Evolutionary conservation across 2,329 filamentous ascomycete genomes (phyloP).

Genomic region (Fusarium guadeloupense): DNA sequence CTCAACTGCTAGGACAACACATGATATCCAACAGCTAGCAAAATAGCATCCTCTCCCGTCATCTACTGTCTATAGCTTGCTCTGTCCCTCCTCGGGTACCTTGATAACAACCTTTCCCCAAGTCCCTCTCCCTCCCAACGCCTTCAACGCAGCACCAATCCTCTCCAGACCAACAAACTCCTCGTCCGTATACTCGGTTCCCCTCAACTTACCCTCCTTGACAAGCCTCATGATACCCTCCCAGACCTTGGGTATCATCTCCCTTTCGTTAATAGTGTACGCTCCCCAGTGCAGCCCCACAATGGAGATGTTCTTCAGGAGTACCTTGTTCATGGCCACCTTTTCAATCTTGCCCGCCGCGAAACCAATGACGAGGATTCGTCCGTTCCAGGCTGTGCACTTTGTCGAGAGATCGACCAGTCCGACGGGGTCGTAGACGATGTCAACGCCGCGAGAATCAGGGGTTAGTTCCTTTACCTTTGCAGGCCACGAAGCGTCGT

Average conservation of each 20-base stretch:
- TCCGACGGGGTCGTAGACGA: conserved; percentile 95
- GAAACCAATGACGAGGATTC: conserved; percentile 89
- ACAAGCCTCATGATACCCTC: conserved; percentile 82
- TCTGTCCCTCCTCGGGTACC: conserved; percentile 73
- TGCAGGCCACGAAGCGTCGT: conserved; percentile 68
- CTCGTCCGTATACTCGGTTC: conserved; percentile 83
- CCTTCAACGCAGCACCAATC: conserved; percentile 78
- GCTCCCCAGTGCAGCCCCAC: conserved; percentile 93
- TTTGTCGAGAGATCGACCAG: conserved; percentile 88
- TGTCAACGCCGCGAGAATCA: conserved; percentile 78
- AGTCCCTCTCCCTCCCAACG: conserved; percentile 81
- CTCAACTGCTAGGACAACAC: neutral
- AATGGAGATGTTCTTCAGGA: conserved; percentile 92
- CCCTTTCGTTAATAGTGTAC: conserved; percentile 77
- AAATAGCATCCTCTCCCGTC: neutral
- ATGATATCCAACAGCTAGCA: neutral
- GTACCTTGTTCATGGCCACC: conserved; percentile 88
- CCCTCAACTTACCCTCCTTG: conserved; percentile 77
- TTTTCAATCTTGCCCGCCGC: conserved; percentile 82
- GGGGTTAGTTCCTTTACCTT: conserved; percentile 82
- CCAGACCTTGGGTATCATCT: conserved; percentile 80
- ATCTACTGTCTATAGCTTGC: conserved; percentile 57
- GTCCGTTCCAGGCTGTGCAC: conserved; percentile 92
- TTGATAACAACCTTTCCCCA: conserved; percentile 98
- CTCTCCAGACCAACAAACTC: conserved; percentile 85